Evolutionary conservation across 305 asterid genomes (phyloP).

Genomic region (Solanum hybrid): DNA sequence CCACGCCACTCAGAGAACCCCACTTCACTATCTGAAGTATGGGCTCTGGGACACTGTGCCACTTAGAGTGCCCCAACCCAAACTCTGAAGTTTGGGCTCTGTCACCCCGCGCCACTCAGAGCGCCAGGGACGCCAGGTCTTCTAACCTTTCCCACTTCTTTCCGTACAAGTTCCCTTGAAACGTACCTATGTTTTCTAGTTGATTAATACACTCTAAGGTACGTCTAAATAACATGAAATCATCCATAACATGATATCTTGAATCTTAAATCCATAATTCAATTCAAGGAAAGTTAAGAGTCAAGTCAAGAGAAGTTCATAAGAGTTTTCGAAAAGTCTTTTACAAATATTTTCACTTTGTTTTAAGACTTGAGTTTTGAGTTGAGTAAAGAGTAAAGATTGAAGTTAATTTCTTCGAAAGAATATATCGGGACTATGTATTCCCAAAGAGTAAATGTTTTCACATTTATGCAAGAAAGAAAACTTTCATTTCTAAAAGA

Average conservation of each 20-base stretch:
- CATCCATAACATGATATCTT: too few relatives aligned
- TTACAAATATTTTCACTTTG: not conserved
- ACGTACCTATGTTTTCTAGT: not conserved
- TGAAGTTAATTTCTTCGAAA: not conserved
- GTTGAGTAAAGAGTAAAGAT: not conserved
- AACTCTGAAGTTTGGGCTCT: not conserved
- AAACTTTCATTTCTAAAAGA: too few relatives aligned
- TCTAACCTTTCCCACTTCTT: not conserved
- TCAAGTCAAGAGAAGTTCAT: not conserved
- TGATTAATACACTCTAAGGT: not conserved
- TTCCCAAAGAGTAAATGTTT: not conserved
- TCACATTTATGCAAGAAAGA: too few relatives aligned
- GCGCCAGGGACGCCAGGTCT: not conserved
- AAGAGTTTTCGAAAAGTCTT: not conserved
- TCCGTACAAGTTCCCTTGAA: not conserved
- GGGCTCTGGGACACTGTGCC: accelerated
- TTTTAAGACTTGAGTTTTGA: not conserved
- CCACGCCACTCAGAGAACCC: not conserved
- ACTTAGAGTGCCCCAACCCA: not conserved
- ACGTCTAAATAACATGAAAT: not conserved
- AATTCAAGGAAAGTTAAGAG: not conserved
- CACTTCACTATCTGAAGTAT: too few relatives aligned
- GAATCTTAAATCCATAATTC: too few relatives aligned
- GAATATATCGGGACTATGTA: not conserved
- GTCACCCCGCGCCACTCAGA: too few relatives aligned